These are phyloP conservation scores for Leccinum uliginosum DNA, from an alignment of 768 basidiomycete genomes.

Conservation along the genomic window DNA sequence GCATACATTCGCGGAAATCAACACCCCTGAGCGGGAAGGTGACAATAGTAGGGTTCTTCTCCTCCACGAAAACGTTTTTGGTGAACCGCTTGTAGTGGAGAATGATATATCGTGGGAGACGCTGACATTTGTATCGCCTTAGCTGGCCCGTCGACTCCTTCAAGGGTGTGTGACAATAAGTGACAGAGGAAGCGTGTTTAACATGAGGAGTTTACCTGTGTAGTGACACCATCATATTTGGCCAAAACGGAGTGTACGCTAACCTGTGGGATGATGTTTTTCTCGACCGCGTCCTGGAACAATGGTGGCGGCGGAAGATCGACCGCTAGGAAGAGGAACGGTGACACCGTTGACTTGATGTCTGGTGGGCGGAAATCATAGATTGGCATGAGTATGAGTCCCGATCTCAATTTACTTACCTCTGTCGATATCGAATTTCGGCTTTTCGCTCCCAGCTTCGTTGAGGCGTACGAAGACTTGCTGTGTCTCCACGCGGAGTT, in stretches of 20 bases:
- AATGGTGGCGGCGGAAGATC: constrained; percentile 97
- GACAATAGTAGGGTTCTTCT: constrained; percentile 98
- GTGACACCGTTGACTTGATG: constrained; percentile 78
- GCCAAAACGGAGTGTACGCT: constrained; percentile 83
- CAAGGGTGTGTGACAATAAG: constrained; percentile 28
- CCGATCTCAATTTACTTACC: constrained; percentile 45
- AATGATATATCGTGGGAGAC: constrained; percentile 88
- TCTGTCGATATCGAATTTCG: constrained; percentile 91
- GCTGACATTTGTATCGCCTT: constrained; percentile 85
- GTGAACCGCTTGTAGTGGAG: constrained; percentile 96
- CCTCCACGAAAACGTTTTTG: constrained; percentile 94
- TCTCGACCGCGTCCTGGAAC: constrained; percentile 94
- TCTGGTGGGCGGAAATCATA: constrained; percentile 45
- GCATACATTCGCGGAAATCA: constrained; percentile 88
- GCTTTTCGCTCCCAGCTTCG: constrained; percentile 70
- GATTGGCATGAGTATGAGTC: constrained; percentile 11
- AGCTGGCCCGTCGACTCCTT: constrained; percentile 81
- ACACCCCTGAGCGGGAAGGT: constrained; percentile 94
- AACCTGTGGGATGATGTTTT: constrained; percentile 99
- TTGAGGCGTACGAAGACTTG: constrained; percentile 84
- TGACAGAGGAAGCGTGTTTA: constrained; percentile 11
- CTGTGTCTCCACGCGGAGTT: constrained; percentile 89
- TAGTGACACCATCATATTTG: constrained; percentile 91
- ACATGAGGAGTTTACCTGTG: constrained; percentile 57
- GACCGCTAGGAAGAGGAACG: constrained; percentile 93